Base-by-base conservation (phyloP, 345 rosid genomes). In the Rhodomyrtus tomentosa region DNA sequence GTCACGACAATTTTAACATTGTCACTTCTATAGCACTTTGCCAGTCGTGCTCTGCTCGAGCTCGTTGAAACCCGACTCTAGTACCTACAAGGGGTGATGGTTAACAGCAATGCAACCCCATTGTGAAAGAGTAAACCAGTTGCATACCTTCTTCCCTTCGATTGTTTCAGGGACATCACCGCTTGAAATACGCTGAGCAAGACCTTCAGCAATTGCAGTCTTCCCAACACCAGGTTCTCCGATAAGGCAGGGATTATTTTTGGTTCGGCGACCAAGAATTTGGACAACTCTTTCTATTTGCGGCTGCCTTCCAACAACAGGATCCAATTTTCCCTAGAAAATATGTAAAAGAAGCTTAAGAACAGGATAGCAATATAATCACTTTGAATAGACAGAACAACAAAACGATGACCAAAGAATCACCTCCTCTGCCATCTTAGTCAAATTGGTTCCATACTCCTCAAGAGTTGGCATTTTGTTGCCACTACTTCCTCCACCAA, bases 171-270 rank as follows among this genome's bases (percentile, higher is more conserved):
- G 99, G 89, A 94, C 98, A 91, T 98, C 99, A 83, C 98, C 98
- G 81, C 85, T 93, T 29, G 98, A 90, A 85, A 98, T 98, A 36
- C 99, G 90, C 79, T 96, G 99, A 62, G 99, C 99, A 54, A 96
- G 99, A 80, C 99, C 99, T 93, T 96, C 99, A 3, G 99, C 99
- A 87, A 98, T 98, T 85, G 99, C 99, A 76, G 99, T 98, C 94
- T 98, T 98, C 83, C 99, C 99, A 68, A 98, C 99, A 83, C 99
- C 99, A 87, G 99, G 99, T 89, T 98, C 99, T 90, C 99, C 99
- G 76, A 96, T 94, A 87, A 98, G 99, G 86, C 99, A 98, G 0
- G 99, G 99, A 52, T 98, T 98, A 88, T 98, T 98, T 89, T 98
- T 96, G 76, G 99, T 98, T 85, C 99, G 88, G 51, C 99, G 95